Evolutionary conservation across 2,329 filamentous ascomycete species (phyloP).

Genomic region (Plenodomus biglobosus): DNA sequence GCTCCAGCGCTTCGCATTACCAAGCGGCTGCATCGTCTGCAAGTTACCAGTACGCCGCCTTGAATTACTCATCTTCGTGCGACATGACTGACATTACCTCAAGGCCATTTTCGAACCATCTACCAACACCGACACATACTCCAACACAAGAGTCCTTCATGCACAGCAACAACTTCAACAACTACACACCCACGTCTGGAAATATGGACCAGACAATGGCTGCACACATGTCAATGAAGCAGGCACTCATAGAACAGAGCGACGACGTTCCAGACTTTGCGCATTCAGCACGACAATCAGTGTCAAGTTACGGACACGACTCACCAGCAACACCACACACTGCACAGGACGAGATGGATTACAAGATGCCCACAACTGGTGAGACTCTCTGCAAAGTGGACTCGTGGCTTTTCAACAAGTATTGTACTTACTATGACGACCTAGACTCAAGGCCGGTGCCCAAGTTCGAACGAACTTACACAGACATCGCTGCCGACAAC

Average conservation of each 20-base stretch:
- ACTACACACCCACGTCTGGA: constrained; percentile 47
- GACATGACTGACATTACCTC: constrained; percentile 40
- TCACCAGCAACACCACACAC: constrained; percentile 64
- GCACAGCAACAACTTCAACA: constrained; percentile 49
- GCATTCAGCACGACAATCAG: constrained; percentile 58
- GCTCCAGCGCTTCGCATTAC: constrained; percentile 41
- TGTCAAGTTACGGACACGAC: constrained; percentile 62
- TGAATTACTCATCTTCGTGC: constrained; percentile 40
- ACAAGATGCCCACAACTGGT: constrained; percentile 58
- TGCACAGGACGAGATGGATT: constrained; percentile 56
- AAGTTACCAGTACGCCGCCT: constrained; percentile 48
- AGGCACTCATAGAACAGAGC: constrained; percentile 57
- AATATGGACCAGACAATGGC: constrained; percentile 50
- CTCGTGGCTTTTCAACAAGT: constrained; percentile 58
- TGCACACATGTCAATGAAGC: constrained; percentile 63
- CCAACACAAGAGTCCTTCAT: constrained; percentile 56
- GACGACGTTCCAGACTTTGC: constrained; percentile 56
- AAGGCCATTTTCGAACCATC: constrained; percentile 52
- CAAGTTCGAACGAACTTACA: constrained; percentile 83
- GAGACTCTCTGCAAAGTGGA: constrained; percentile 49
- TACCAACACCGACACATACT: constrained; percentile 59
- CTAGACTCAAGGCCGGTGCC: constrained; percentile 60
- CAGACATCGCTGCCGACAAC: constrained; percentile 81
- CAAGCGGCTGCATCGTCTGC: constrained; percentile 31
- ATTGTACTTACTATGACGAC: constrained; percentile 64